Evolutionary conservation across 768 basidiomycete genomes (phyloP).

Genomic region (Suillus ampliporus): DNA sequence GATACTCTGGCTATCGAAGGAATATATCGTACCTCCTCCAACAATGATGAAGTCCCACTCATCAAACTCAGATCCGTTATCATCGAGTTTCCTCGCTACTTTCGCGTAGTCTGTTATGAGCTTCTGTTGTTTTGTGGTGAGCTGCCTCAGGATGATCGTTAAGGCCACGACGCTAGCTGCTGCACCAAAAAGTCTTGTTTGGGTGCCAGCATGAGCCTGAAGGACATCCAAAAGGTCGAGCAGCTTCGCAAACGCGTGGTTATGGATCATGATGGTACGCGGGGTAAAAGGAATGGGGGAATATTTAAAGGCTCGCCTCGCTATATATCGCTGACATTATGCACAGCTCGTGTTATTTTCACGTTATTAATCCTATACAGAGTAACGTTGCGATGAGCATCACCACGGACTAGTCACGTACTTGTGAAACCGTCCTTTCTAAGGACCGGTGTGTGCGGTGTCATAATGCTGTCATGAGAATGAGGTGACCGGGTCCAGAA

Average conservation of each 20-base stretch:
- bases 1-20: no score
- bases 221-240: constrained; percentile 6
- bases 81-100: constrained; percentile 14
- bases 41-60: constrained; percentile 58
- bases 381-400: background rate
- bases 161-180: constrained; percentile 13
- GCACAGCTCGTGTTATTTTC: no score
- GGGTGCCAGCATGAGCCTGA: background rate
- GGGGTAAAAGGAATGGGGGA: background rate
- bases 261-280: background rate
- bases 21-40: constrained; percentile 51
- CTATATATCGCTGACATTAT: background rate
- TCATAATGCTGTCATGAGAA: background rate
- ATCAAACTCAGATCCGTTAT: constrained; percentile 16
- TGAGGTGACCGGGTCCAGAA: background rate
- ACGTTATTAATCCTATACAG: background rate
- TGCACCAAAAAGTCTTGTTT: background rate
- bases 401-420: background rate
- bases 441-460: background rate
- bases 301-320: background rate
- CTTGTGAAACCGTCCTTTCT: no score
- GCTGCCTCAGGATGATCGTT: constrained; percentile 10
- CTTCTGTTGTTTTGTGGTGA: constrained; percentile 2
- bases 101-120: constrained; percentile 19
- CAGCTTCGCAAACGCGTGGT: background rate